Evolutionary conservation across 1,284 basidiomycete genomes (phyloP).

Genomic region (Trichosporon asahii): DNA sequence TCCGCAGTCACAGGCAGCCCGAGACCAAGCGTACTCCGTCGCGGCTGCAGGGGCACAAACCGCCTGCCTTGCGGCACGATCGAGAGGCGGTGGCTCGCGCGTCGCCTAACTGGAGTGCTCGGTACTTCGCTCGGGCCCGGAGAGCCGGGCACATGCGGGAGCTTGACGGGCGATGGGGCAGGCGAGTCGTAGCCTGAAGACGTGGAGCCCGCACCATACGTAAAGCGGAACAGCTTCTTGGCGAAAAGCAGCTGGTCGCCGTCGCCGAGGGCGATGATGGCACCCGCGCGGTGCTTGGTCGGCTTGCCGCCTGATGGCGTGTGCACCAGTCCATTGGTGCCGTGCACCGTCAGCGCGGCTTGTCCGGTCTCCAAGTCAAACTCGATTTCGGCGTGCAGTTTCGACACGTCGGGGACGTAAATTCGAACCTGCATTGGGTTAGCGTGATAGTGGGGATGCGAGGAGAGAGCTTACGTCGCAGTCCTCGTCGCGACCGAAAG

Average conservation of each 20-base stretch:
- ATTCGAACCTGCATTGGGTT: slow-evolving; percentile 39
- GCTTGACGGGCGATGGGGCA: slow-evolving; percentile 8
- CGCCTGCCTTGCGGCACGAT: slow-evolving; percentile 42
- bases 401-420: slow-evolving; percentile 48
- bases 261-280: slow-evolving; percentile 30
- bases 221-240: slow-evolving; percentile 48
- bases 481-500: slow-evolving; percentile 43
- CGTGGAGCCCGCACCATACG: slow-evolving; percentile 30
- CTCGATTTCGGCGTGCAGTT: slow-evolving; percentile 46
- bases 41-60: slow-evolving; percentile 39
- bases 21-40: slow-evolving; percentile 9
- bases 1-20: background rate
- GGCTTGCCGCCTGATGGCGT: slow-evolving; percentile 20
- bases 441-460: background rate
- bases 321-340: slow-evolving; percentile 38
- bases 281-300: slow-evolving; percentile 27
- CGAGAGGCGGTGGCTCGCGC: slow-evolving; percentile 39
- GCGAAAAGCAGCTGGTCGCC: slow-evolving; percentile 44
- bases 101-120: slow-evolving; percentile 15
- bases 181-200: slow-evolving; percentile 5
- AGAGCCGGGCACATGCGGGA: background rate
- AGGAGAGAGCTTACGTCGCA: slow-evolving; percentile 45
- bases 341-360: slow-evolving; percentile 42
- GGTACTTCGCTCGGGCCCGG: background rate
- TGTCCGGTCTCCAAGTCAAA: slow-evolving; percentile 42